Percentiles rank a stretch among this genome's conserved stretches.
phyloP scores from a whole-genome alignment of 768 basidiomycete species.

The Mycena rebaudengoi region DNA sequence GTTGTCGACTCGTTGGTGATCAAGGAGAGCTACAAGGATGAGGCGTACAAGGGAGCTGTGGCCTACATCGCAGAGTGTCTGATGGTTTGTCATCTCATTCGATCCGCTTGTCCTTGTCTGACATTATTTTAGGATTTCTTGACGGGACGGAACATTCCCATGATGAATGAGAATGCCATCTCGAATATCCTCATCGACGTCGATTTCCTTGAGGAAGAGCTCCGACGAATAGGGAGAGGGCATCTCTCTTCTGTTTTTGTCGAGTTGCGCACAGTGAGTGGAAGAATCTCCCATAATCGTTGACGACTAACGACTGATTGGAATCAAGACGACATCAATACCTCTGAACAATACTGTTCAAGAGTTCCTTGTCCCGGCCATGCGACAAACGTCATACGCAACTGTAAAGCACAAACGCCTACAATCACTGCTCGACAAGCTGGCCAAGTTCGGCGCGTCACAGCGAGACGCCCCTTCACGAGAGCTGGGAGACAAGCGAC shows the following conservation, averaged over 20 bases:
- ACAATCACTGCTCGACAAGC: conserved; percentile 80
- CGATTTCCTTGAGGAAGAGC: conserved; percentile 88
- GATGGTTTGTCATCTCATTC: conserved; percentile 68
- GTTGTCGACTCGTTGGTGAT: conserved; percentile 91
- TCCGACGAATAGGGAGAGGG: conserved; percentile 75
- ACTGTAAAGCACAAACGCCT: conserved; percentile 76
- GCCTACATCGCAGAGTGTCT: conserved; percentile 87
- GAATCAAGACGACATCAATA: conserved; percentile 70
- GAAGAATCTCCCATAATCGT: not conserved
- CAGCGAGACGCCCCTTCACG: conserved; percentile 67
- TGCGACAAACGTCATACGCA: conserved; percentile 72
- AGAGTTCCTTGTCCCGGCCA: conserved; percentile 78
- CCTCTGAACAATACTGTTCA: conserved; percentile 77
- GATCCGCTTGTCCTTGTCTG: not conserved
- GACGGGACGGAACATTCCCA: conserved; percentile 74
- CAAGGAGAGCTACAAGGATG: conserved; percentile 86
- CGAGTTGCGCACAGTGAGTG: conserved; percentile 79
- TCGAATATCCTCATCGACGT: conserved; percentile 88
- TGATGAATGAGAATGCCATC: conserved; percentile 91
- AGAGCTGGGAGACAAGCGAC: conserved; percentile 75
- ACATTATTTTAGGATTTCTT: conserved; percentile 70
- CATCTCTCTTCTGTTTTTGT: conserved; percentile 78
- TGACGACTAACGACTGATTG: conserved; percentile 17
- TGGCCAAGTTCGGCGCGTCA: conserved; percentile 71
- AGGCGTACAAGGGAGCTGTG: conserved; percentile 90